A percentile compares a stretch with the other conserved stretches of the same genome.
These are phyloP conservation scores for Rhinocladiella mackenziei DNA, from an alignment of 2,329 filamentous ascomycete species.

Conservation along the genomic window DNA sequence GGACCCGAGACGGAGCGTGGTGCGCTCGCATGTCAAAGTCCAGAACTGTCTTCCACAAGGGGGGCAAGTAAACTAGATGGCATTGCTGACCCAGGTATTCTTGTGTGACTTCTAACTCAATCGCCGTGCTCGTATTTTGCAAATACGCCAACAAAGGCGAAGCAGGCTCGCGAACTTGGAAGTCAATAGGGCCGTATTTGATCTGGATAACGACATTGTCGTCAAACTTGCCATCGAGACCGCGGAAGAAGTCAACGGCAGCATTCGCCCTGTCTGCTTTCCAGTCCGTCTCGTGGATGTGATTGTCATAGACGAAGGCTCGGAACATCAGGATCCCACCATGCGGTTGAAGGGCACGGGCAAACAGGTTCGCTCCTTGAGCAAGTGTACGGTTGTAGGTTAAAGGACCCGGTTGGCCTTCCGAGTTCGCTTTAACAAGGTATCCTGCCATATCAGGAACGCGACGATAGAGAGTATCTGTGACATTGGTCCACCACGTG, in stretches of 20 bases:
- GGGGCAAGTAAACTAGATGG: slow-evolving; percentile 64
- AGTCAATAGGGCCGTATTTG: slow-evolving; percentile 71
- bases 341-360: slow-evolving; percentile 53
- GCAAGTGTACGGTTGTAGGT: slow-evolving; percentile 67
- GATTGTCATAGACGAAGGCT: slow-evolving; percentile 65
- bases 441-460: slow-evolving; percentile 67
- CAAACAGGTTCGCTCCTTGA: slow-evolving; percentile 66
- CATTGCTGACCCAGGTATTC: slow-evolving; percentile 69
- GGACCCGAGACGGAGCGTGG: slow-evolving; percentile 51
- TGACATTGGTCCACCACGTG: slow-evolving; percentile 60
- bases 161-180: slow-evolving; percentile 65
- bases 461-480: slow-evolving; percentile 54
- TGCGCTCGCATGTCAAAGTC: slow-evolving; percentile 65
- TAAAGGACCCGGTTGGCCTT: slow-evolving; percentile 66
- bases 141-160: slow-evolving; percentile 61
- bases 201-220: slow-evolving; percentile 69
- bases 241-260: slow-evolving; percentile 63
- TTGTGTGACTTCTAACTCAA: slow-evolving; percentile 65
- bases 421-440: slow-evolving; percentile 67
- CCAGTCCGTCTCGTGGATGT: slow-evolving; percentile 57
- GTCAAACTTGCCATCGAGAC: slow-evolving; percentile 62
- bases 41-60: slow-evolving; percentile 64
- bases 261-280: slow-evolving; percentile 66
- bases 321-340: slow-evolving; percentile 66
- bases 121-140: slow-evolving; percentile 47